phyloP scores from a whole-genome alignment of 176 grass and related monocot species.

The Zoysia pacifica region DNA sequence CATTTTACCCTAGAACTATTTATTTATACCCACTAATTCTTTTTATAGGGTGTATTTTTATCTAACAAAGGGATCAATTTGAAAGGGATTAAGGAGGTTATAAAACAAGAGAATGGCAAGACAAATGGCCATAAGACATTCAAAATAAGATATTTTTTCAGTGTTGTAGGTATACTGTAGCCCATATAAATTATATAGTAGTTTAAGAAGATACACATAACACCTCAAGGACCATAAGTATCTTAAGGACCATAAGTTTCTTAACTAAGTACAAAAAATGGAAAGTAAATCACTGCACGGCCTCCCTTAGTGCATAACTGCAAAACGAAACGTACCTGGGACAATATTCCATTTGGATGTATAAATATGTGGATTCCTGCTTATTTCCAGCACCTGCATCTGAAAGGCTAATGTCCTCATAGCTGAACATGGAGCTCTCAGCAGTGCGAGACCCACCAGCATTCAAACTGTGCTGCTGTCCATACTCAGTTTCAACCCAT shows the following conservation, averaged over 20 bases:
- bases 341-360: slow-evolving; percentile 99
- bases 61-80: neutral
- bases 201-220: neutral
- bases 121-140: neutral
- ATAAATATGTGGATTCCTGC: slow-evolving; percentile 88
- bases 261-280: slow-evolving; percentile 8
- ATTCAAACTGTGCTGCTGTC: slow-evolving; percentile 61
- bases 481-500: slow-evolving; percentile 97
- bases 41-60: neutral
- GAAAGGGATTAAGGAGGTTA: neutral
- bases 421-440: slow-evolving; percentile 69
- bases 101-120: neutral
- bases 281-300: neutral
- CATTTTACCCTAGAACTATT: neutral
- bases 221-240: neutral
- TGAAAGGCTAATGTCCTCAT: slow-evolving; percentile 57
- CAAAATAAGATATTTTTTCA: neutral
- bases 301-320: slow-evolving; percentile 17
- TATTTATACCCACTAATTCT: neutral
- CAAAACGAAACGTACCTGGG: slow-evolving; percentile 51
- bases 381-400: slow-evolving; percentile 65
- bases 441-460: slow-evolving; percentile 55
- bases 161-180: neutral
- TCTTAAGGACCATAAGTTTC: neutral
- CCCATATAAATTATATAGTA: slow-evolving; percentile 5